phyloP scores from a whole-genome alignment of 257 asterid species.

The Solanum gracilifrons region DNA sequence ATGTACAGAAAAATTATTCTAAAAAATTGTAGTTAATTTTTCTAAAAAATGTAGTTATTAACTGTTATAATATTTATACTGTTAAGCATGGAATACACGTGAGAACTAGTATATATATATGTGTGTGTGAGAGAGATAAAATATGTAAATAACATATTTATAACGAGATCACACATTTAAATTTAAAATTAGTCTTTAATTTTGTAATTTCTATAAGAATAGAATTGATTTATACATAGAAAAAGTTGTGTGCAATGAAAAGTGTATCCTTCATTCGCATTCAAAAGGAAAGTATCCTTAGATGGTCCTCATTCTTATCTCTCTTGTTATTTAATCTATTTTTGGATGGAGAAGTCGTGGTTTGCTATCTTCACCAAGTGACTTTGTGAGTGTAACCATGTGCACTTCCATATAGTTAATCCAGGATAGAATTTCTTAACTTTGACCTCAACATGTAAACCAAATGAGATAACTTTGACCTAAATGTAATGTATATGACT shows the following conservation, averaged over 20 bases:
- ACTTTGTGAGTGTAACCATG: neutral
- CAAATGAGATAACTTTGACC: neutral
- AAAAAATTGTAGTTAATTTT: no score
- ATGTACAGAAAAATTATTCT: no score
- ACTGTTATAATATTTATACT: no score
- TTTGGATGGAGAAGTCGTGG: neutral
- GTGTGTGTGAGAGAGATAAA: no score
- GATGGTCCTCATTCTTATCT: neutral
- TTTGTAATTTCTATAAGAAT: neutral
- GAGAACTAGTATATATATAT: no score
- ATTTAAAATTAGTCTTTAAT: no score
- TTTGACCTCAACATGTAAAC: neutral
- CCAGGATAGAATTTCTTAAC: neutral
- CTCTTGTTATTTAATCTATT: neutral
- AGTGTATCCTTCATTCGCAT: neutral
- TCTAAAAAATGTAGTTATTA: no score
- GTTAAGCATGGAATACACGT: no score
- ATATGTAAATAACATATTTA: no score
- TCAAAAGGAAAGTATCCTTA: neutral
- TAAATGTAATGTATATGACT: neutral
- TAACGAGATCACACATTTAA: no score
- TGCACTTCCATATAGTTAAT: neutral
- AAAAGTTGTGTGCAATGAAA: neutral
- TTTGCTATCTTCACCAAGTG: neutral
- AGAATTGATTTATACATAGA: neutral